Base-by-base conservation (phyloP, 2,329 filamentous ascomycete genomes). In the Beauveria scarabaeidicola region DNA sequence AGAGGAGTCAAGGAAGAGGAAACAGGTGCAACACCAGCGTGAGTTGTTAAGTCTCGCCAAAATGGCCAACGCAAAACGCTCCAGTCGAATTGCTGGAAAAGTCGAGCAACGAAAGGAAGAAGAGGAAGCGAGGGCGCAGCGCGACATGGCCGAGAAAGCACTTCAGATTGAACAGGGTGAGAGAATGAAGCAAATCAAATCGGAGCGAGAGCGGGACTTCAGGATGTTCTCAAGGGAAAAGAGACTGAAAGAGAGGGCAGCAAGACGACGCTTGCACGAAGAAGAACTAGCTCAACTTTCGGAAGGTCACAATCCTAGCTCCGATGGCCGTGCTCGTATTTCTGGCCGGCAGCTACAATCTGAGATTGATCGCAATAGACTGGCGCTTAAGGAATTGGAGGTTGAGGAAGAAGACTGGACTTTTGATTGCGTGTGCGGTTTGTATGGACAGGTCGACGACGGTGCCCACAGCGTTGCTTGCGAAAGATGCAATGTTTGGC, bases 401-500 rank as follows among this genome's bases (percentile, higher is more conserved):
- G 71, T 75, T 19, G 90, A 95, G 65, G 90, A 94, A 52, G 89
- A 91, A 13, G 85, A 91, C 55, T 97, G 94, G 94, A 82, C 91
- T 43, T 99, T 99, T 66, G 94, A 99, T 70, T 99, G 94, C 70
- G 82, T 90, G 27, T 99, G 94, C 71, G 93, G 93, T 27, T 81
- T 91, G 23, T 87, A 96, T 71, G 94, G 94, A 23, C 88, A 95
- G 66, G 90, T 97, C 61, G 94, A 99, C 67, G 94, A 97, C 70
- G 94, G 94, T 40, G 88, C 90, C 8, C 92, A 96, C 70, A 96
- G 91, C 70, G 86, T 99, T 64, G 89, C 92, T 29, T 99, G 94
- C 74, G 94, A 99, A 69, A 86, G 81, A 65, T 99, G 94, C 77
- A 95, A 88, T 69, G 87, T 96, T 52, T 99, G 94, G 94, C 93